A percentile compares a stretch with the other conserved stretches of the same genome.
Evolutionary conservation across 2,329 filamentous ascomycete genomes (phyloP).

Genomic region (Fusarium sublunatum): DNA sequence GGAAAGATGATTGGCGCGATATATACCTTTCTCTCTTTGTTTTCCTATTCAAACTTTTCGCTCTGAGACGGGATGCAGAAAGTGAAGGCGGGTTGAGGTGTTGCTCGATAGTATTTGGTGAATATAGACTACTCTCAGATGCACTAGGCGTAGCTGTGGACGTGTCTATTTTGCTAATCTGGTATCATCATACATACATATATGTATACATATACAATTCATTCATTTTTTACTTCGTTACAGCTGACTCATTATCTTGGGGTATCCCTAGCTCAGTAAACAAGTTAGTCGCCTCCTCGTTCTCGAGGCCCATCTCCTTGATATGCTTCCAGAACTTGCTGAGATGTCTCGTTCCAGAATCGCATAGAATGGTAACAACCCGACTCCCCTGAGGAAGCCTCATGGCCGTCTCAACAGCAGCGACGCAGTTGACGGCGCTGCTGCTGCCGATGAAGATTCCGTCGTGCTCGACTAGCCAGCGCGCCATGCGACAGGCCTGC

Average conservation of each 20-base stretch:
- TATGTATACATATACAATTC: conserved; percentile 12
- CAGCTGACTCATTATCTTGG: conserved; percentile 16
- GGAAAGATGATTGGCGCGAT: conserved; percentile 37
- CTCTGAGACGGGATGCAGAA: conserved; percentile 13
- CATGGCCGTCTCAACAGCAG: conserved; percentile 76
- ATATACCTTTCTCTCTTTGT: conserved; percentile 41
- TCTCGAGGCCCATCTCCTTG: conserved; percentile 73
- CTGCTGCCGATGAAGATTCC: conserved; percentile 95
- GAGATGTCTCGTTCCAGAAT: conserved; percentile 83
- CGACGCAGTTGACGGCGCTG: conserved; percentile 95
- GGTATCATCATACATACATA: conserved; percentile 6
- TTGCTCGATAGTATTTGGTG: background rate
- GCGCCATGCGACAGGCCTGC: conserved; percentile 93
- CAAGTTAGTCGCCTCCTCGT: conserved; percentile 57
- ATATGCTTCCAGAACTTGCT: conserved; percentile 87
- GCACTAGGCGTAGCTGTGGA: background rate
- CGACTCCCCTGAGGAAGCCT: conserved; percentile 69
- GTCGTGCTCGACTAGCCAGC: conserved; percentile 95
- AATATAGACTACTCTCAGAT: conserved; percentile 11
- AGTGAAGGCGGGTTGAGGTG: background rate
- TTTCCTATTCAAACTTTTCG: conserved; percentile 23
- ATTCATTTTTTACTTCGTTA: conserved; percentile 12
- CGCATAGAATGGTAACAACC: conserved; percentile 87
- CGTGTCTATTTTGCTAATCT: conserved; percentile 3
- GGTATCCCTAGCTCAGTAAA: conserved; percentile 62